Conservation (phyloP, 805 yeast species). For the Wickerhamiella lipophila region DNA sequence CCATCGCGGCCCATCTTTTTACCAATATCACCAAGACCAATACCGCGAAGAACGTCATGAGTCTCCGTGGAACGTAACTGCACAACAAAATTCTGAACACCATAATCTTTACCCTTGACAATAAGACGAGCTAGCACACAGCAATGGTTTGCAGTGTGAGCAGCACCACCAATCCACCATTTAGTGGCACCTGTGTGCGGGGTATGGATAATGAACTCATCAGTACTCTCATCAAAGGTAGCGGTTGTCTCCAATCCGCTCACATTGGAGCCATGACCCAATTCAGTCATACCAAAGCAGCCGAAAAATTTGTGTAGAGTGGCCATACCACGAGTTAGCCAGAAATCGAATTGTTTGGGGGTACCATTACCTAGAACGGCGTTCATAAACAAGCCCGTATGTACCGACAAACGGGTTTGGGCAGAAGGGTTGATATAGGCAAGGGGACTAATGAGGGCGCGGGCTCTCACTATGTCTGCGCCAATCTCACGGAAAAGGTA, state of each 20-base stretch:
- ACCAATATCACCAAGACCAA: conserved; percentile 75
- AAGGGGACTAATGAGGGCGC: conserved; percentile 13
- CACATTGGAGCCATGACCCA: conserved; percentile 80
- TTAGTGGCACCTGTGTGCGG: conserved; percentile 82
- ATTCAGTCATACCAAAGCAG: conserved; percentile 81
- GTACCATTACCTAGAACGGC: conserved; percentile 74
- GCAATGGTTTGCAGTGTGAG: conserved; percentile 73
- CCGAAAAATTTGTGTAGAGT: conserved; percentile 37
- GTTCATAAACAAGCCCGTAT: conserved; percentile 58
- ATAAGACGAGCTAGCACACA: conserved; percentile 64
- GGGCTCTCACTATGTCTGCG: conserved; percentile 9
- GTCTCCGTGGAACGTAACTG: conserved; percentile 56
- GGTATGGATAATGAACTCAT: conserved; percentile 57
- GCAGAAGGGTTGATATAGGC: conserved; percentile 47
- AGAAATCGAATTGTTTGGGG: conserved; percentile 56
- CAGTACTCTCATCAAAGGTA: conserved; percentile 45
- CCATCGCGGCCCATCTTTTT: conserved; percentile 87
- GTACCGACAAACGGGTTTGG: conserved; percentile 64
- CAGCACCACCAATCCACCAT: conserved; percentile 97
- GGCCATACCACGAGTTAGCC: conserved; percentile 40
- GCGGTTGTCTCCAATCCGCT: conserved; percentile 80
- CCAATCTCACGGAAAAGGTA: conserved; percentile 17
- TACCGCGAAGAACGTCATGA: conserved; percentile 59
- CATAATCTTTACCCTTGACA: conserved; percentile 66
- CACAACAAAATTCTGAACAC: conserved; percentile 76